phyloP scores from a whole-genome alignment of 306 rosid species.

The Prunus campanulata region DNA sequence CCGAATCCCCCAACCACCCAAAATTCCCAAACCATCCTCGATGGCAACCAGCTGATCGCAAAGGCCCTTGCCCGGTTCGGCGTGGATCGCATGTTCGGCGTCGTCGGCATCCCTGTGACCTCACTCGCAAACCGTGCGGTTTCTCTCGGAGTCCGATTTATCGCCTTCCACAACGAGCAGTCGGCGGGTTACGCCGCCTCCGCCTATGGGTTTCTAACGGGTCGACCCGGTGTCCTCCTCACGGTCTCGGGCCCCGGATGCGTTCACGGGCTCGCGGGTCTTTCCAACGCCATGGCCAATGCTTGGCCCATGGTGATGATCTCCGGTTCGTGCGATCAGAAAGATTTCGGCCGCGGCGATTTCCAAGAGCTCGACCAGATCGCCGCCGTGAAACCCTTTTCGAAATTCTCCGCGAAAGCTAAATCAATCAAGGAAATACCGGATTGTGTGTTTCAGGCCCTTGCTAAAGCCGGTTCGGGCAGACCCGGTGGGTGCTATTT shows the following conservation, averaged over 20 bases:
- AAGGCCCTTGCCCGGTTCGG: conserved; percentile 62
- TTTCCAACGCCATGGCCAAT: conserved; percentile 73
- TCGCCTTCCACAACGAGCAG: conserved; percentile 93
- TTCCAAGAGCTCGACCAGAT: conserved; percentile 96
- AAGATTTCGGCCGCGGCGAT: conserved; percentile 82
- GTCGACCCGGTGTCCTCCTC: conserved; percentile 75
- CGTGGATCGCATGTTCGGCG: conserved; percentile 86
- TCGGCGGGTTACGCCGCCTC: conserved; percentile 98
- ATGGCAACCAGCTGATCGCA: conserved; percentile 71
- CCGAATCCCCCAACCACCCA: background rate
- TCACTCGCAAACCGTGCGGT: conserved; percentile 89
- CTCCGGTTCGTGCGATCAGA: conserved; percentile 91
- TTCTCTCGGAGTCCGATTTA: conserved; percentile 69
- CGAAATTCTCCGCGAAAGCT: conserved; percentile 66
- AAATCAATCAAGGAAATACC: conserved; percentile 61
- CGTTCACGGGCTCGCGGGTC: conserved; percentile 94
- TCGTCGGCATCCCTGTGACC: conserved; percentile 92
- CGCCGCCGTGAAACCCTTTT: conserved; percentile 66
- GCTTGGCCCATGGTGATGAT: conserved; percentile 87
- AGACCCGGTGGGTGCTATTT: conserved; percentile 88
- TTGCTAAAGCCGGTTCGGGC: conserved; percentile 43
- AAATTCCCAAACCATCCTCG: conserved; percentile 22
- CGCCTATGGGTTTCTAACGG: conserved; percentile 85
- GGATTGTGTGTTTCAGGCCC: conserved; percentile 49
- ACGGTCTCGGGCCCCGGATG: conserved; percentile 98